Conservation (phyloP, 2,329 filamentous ascomycete genomes). For the Paecilomyces dactylethromorphus region DNA sequence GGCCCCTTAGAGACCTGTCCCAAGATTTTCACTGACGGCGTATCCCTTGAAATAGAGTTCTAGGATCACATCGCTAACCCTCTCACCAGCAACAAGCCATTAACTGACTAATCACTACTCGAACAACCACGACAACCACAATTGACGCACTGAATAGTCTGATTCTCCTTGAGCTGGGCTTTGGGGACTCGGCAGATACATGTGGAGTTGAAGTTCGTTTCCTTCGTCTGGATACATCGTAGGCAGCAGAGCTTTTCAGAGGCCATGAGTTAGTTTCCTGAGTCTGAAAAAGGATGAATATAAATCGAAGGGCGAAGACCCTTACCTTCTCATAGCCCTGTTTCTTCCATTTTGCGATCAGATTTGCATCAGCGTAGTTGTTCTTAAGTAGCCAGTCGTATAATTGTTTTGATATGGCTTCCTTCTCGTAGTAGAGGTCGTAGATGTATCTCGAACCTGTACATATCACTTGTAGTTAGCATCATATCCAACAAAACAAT, state of each 20-base stretch:
- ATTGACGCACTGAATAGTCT: constrained; percentile 87
- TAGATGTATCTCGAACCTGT: constrained; percentile 78
- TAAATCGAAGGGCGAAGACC: constrained; percentile 8
- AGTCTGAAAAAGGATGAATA: not conserved
- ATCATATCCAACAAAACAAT: not conserved
- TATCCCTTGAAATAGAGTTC: not conserved
- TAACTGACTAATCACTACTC: constrained; percentile 61
- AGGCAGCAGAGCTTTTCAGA: constrained; percentile 73
- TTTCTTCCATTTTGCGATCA: constrained; percentile 99
- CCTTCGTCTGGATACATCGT: constrained; percentile 97
- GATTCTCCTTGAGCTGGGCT: constrained; percentile 80
- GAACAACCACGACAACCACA: constrained; percentile 90
- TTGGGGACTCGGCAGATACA: constrained; percentile 95
- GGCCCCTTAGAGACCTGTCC: not conserved
- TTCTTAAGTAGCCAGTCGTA: constrained; percentile 98
- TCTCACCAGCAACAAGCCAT: not conserved
- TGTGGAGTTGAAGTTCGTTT: constrained; percentile 97
- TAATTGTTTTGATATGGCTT: constrained; percentile 83
- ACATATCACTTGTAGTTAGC: constrained; percentile 3
- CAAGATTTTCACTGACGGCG: not conserved
- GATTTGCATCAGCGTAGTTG: constrained; percentile 84
- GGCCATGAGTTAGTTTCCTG: not conserved
- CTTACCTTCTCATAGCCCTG: constrained; percentile 92
- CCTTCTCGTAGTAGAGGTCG: constrained; percentile 95
- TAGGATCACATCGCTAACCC: not conserved